These are phyloP conservation scores for Coemansia interrupta DNA, from an alignment of 192 early-diverging fungal genomes.

Conservation along the genomic window DNA sequence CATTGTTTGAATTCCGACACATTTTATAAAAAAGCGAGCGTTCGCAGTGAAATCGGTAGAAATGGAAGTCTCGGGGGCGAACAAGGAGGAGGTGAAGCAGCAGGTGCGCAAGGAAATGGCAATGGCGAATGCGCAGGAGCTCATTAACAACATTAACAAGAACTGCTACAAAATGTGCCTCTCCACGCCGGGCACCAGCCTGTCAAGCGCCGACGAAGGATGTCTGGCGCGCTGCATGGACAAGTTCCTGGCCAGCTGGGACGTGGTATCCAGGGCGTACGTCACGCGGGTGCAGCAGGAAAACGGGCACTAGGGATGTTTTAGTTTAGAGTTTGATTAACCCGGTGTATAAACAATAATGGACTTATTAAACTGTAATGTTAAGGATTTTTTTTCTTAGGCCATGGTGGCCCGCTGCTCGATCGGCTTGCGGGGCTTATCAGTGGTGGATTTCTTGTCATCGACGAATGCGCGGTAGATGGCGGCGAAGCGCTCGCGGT, in stretches of 20 bases:
- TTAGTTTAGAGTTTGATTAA: no score
- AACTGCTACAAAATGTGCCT: constrained; percentile 86
- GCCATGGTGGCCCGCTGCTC: constrained; percentile 51
- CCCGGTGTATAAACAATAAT: no score
- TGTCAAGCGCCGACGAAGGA: constrained; percentile 68
- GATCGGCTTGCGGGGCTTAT: constrained; percentile 16
- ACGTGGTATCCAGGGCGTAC: constrained; percentile 73
- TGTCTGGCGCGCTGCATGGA: constrained; percentile 81
- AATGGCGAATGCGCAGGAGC: constrained; percentile 76
- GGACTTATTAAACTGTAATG: no score
- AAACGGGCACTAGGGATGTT: background rate
- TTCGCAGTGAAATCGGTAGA: no score
- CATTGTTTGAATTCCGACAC: background rate
- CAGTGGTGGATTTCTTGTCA: constrained; percentile 33
- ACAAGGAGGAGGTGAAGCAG: constrained; percentile 73
- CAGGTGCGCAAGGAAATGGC: constrained; percentile 75
- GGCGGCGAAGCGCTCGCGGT: constrained; percentile 25
- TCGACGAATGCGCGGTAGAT: constrained; percentile 51
- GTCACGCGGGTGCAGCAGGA: constrained; percentile 71
- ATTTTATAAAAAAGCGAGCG: no score
- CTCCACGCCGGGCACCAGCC: constrained; percentile 64
- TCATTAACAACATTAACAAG: constrained; percentile 83
- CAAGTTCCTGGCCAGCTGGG: constrained; percentile 87
- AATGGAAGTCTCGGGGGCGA: constrained; percentile 9
- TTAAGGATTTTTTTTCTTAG: constrained; percentile 3